Conservation (phyloP, 352 stramenopile genomes). For the Globisporangium megalacanthum region DNA sequence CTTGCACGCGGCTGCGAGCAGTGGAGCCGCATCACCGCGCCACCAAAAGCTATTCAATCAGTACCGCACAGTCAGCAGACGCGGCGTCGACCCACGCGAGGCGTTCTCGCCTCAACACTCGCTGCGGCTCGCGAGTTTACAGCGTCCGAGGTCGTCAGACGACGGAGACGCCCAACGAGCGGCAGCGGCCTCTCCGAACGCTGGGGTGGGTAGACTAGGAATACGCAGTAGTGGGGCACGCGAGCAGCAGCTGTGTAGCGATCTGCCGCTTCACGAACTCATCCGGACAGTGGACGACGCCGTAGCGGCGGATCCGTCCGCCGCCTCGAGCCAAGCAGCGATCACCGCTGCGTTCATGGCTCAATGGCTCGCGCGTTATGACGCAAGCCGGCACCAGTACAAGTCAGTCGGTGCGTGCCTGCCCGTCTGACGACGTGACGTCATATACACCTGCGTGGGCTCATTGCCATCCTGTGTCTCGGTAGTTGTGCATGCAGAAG, state of each 20-base stretch:
- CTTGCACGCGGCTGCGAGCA: neutral
- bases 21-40: neutral
- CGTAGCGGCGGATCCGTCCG: slow-evolving; percentile 39
- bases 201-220: neutral
- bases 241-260: neutral
- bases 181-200: neutral
- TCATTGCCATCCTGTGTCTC: neutral
- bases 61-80: neutral
- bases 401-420: slow-evolving; percentile 49
- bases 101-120: slow-evolving; percentile 41
- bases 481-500: slow-evolving; percentile 52
- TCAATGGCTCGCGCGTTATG: slow-evolving; percentile 54
- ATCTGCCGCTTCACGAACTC: slow-evolving; percentile 44
- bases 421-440: neutral
- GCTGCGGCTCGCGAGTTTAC: slow-evolving; percentile 20
- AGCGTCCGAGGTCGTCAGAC: neutral
- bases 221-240: neutral
- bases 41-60: slow-evolving; percentile 1
- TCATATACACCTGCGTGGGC: neutral
- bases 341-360: slow-evolving; percentile 58
- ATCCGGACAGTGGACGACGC: slow-evolving; percentile 47
- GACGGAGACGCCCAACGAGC: neutral
- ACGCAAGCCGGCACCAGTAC: slow-evolving; percentile 40
- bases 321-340: slow-evolving; percentile 44
- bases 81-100: slow-evolving; percentile 1